Base-by-base conservation (phyloP, 257 asterid genomes). In the Nicotiana tabacum region DNA sequence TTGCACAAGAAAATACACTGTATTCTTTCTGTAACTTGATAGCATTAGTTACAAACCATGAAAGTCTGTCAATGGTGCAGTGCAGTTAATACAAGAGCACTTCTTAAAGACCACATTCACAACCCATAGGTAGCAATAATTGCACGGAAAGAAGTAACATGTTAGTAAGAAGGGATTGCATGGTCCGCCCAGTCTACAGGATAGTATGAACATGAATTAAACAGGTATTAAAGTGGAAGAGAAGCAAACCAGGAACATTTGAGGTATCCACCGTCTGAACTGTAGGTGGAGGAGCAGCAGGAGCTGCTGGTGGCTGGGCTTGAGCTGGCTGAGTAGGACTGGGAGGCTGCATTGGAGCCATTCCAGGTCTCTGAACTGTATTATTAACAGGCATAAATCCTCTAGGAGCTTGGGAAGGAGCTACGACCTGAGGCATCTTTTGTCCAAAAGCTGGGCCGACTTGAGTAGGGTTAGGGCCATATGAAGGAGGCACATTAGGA, bases 191-290 rank as follows among this genome's bases (percentile, higher is more conserved):
- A 46, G 11, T 16, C 62, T 64, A 70, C 78, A 66, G 48, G 30
- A 65, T 5, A 12, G 53, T 65, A 81, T 8, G 27, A 46, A 61
- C 55, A 21, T 64, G 62, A 37, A 80, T 80, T 16, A 15, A 62
- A 64, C 64, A 16, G 10, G 57, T n/a, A 29, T 46, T 64, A 48
- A 80, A 80, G 80, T 64, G 77, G 66, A 69, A 81, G 57, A 66
- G 58, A 66, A 78, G 87, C 43, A 57, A 91, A 94, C 99, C 98
- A 80, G 99, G 98, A 18, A 96, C 99, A 87, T 90, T 94, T 11
- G 98, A 93, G 61, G 98, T 94, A 89, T 93, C 98, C 87, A 90
- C 98, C 11, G 98, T 96, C 89, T 96, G 98, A 82, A 96, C 96
- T 30, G 98, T 94, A 62, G 98, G 97, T 48, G 98, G 98, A n/a